Evolutionary conservation across 2,329 filamentous ascomycete species (phyloP), one percentile per base, ranked within the genome.

Genomic region (Alternaria sp.): DNA sequence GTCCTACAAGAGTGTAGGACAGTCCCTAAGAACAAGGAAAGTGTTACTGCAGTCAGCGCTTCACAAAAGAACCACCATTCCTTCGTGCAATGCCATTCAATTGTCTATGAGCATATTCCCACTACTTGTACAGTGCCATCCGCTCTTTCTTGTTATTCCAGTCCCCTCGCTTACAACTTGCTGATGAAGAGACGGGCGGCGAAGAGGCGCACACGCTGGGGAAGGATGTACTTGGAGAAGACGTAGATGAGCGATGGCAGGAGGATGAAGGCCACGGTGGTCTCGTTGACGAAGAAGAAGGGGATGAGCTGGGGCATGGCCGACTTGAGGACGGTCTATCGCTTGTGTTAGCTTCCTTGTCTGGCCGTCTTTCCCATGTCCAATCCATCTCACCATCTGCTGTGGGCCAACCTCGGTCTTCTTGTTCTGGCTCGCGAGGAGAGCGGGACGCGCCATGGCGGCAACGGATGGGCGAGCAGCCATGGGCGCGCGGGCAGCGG

Each of bases 221-320:
- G 79, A 39, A 81, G 75, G 60, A 79, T 74, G 75, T 81, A 81
- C 68, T 81, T 81, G 65, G 78, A 79, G 68, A 80, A 72, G 68
- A 81, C 55, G 73, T 80, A 81, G 76, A 81, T 79, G 67, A 81
- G 75, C 54, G 77, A 73, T 44, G 79, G 79, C 43, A 81, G 69
- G 58, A 78, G 68, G 70, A 80, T 68, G 67, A 80, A 80, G 47
- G 78, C 79, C 64, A 76, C 68, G 63, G 75, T 78, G 61, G 74
- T 78, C 77, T 81, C 79, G 74, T 80, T 81, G 71, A 81, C 78
- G 75, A 80, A 80, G 75, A 80, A 81, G 76, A 81, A 81, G 66
- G 79, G 79, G 49, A 81, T 75, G 61, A 81, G 79, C 73, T 81
- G 79, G 61, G 79, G 79, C 79, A 81, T 81, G 62, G 77, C 79